phyloP scores from a whole-genome alignment of 106 monocot genomes.

The Agapanthus africanus region DNA sequence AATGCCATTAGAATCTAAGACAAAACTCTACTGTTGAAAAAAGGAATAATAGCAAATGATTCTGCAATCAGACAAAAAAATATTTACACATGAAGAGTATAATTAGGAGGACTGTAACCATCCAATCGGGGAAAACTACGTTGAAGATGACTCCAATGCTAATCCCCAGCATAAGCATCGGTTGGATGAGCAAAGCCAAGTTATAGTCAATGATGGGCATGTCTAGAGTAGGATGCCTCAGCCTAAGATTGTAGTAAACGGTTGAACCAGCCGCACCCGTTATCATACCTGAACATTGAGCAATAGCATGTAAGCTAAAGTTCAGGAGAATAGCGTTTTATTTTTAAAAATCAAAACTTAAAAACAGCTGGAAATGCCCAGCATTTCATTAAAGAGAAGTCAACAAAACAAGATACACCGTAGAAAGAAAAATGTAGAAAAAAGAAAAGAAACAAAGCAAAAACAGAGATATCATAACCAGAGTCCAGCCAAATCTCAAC shows the following conservation, averaged over 20 bases:
- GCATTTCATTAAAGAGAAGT: too few species aligned
- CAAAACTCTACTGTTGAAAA: neutral
- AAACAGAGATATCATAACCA: too few species aligned
- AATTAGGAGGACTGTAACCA: slow-evolving; percentile 73
- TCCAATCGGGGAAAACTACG: slow-evolving; percentile 84
- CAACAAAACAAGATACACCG: too few species aligned
- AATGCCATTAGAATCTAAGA: neutral
- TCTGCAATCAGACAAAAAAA: neutral
- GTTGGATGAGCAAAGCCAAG: slow-evolving; percentile 55
- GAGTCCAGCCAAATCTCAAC: too few species aligned
- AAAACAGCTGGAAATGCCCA: too few species aligned
- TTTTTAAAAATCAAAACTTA: too few species aligned
- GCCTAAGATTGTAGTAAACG: slow-evolving; percentile 65
- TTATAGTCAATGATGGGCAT: slow-evolving; percentile 65
- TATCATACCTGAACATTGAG: slow-evolving; percentile 54
- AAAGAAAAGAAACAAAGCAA: too few species aligned
- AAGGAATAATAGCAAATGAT: neutral
- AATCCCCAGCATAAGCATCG: slow-evolving; percentile 79
- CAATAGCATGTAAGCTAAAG: neutral
- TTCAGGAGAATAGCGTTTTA: neutral
- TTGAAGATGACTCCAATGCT: slow-evolving; percentile 82
- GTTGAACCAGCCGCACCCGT: slow-evolving; percentile 62
- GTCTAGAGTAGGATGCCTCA: slow-evolving; percentile 69
- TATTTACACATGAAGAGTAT: slow-evolving; percentile 54
- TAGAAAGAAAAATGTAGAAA: neutral